These are phyloP conservation scores for Blastomyces emzantsi DNA, from an alignment of 2,329 filamentous ascomycete genomes.

Conservation along the genomic window DNA sequence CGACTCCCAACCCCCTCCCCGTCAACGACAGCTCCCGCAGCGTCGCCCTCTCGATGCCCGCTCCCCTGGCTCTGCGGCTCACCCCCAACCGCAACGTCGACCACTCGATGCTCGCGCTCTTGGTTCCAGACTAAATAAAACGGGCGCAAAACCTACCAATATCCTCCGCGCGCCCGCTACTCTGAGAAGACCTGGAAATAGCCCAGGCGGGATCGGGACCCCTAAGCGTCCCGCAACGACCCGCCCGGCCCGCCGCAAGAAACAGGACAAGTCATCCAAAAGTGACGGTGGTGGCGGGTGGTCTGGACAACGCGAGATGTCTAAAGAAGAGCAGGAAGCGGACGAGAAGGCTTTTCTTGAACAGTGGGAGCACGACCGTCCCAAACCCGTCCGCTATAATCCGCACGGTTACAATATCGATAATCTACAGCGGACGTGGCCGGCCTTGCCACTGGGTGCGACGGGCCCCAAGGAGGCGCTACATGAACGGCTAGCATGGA, in stretches of 20 bases:
- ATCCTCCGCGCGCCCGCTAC: conserved; percentile 25
- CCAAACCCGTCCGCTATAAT: conserved; percentile 28
- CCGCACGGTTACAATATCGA: conserved; percentile 27
- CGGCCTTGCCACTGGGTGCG: conserved; percentile 28
- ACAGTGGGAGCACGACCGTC: conserved; percentile 24
- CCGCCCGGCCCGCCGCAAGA: conserved; percentile 6
- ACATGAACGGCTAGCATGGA: conserved; percentile 28
- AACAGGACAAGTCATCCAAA: conserved; percentile 15
- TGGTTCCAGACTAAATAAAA: conserved; percentile 11
- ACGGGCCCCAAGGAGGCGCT: conserved; percentile 23
- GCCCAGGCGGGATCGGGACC: too few relatives aligned
- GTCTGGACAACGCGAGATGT: conserved; percentile 5
- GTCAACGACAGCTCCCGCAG: not conserved
- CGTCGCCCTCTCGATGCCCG: not conserved
- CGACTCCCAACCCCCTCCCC: conserved; percentile 16
- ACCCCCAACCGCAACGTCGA: conserved; percentile 13
- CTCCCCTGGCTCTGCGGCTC: not conserved
- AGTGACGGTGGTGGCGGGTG: not conserved
- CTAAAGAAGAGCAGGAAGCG: conserved; percentile 12
- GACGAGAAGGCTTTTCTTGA: conserved; percentile 27
- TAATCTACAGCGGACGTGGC: conserved; percentile 32
- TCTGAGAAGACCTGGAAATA: conserved; percentile 13
- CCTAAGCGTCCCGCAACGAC: not conserved
- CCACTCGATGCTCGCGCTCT: conserved; percentile 32
- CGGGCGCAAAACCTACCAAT: conserved; percentile 22